A percentile compares a stretch with the other conserved stretches of the same genome.
Evolutionary conservation across 139 green algal species (phyloP).

Genomic region (Mesotaenium endlicherianum): DNA sequence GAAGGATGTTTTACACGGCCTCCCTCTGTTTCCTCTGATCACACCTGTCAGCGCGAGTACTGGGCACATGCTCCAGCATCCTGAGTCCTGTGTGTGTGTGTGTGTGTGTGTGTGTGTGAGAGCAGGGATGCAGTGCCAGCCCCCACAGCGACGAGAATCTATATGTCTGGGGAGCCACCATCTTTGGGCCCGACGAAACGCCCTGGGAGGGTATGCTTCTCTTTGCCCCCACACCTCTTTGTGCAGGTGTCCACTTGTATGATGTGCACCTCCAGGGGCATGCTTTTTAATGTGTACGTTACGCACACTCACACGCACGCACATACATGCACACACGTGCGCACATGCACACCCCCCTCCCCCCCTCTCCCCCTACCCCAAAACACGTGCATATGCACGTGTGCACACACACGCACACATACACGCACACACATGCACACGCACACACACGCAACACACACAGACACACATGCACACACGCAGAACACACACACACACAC

Average conservation of each 20-base stretch:
- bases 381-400: not conserved
- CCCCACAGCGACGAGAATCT: constrained; percentile 55
- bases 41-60: not conserved
- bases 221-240: no score
- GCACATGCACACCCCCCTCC: not conserved
- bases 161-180: constrained; percentile 76
- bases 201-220: constrained; percentile 65
- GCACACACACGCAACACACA: no score
- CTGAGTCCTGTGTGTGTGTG: not conserved
- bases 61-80: not conserved
- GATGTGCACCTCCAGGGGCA: no score
- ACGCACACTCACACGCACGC: not conserved
- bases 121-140: constrained; percentile 51
- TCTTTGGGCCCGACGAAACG: constrained; percentile 73
- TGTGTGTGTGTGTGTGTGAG: not conserved
- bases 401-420: no score
- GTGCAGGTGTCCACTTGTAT: no score
- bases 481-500: no score
- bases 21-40: no score
- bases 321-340: not conserved
- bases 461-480: no score
- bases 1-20: no score
- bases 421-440: no score
- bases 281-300: no score
- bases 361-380: no score